These are phyloP conservation scores for Sarcocystis neurona DNA, from an alignment of 169 alveolate genomes.

Conservation along the genomic window DNA sequence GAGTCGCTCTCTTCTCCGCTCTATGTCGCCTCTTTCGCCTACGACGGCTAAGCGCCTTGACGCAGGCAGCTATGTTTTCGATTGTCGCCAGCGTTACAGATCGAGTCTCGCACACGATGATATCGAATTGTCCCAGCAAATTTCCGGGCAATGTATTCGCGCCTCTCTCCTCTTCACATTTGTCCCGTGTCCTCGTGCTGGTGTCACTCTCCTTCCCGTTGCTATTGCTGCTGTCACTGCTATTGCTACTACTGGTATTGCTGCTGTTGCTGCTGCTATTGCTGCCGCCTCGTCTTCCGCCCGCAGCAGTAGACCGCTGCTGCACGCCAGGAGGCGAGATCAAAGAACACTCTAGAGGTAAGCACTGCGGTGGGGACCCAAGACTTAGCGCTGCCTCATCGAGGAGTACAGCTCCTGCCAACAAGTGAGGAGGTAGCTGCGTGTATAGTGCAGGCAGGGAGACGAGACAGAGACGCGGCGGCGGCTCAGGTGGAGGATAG, in stretches of 20 bases:
- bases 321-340: no score
- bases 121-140: not conserved
- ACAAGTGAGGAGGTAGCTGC: slow-evolving; percentile 25
- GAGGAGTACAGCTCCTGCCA: not conserved
- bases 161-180: no score
- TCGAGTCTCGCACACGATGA: slow-evolving; percentile 17
- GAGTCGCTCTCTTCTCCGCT: no score
- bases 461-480: slow-evolving; percentile 4
- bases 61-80: slow-evolving; percentile 14
- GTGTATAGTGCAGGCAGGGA: slow-evolving; percentile 15
- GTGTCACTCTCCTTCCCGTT: no score
- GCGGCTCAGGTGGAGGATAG: slow-evolving; percentile 19
- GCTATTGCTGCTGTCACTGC: no score
- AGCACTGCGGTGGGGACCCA: not conserved
- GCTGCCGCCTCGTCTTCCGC: no score
- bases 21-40: no score
- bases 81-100: slow-evolving; percentile 5
- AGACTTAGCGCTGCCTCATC: not conserved
- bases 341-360: slow-evolving; percentile 1
- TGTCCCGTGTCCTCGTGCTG: no score
- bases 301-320: no score
- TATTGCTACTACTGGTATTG: no score
- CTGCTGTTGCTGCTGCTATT: no score
- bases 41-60: not conserved
- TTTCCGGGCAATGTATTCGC: slow-evolving; percentile 23